phyloP scores from a whole-genome alignment of 106 monocot genomes.

The Apostasia ramifera region DNA sequence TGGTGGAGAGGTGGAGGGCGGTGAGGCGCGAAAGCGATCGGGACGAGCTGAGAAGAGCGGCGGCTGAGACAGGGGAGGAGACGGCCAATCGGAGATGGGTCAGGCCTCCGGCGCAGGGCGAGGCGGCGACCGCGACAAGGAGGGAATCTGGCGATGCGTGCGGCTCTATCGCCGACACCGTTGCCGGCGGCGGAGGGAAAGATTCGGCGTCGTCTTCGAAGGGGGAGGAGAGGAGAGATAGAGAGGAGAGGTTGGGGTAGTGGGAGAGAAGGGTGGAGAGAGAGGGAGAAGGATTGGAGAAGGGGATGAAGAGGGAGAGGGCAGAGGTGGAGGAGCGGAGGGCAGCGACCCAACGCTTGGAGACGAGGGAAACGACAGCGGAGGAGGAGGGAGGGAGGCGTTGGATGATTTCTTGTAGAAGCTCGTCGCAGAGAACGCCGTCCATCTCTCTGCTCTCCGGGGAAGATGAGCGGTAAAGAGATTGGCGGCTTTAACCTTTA shows the following conservation, averaged over 20 bases:
- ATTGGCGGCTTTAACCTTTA: too few relatives aligned
- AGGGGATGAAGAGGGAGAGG: conserved; percentile 39
- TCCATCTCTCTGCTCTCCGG: conserved; percentile 17
- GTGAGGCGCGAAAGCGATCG: conserved; percentile 19
- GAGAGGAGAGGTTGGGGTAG: conserved; percentile 3
- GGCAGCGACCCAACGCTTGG: conserved; percentile 46
- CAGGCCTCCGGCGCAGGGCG: conserved; percentile 18
- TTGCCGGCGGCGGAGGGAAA: neutral
- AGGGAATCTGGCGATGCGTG: conserved; percentile 12
- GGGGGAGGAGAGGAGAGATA: conserved; percentile 20
- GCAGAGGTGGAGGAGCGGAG: conserved; percentile 41
- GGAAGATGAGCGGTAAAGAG: too few relatives aligned
- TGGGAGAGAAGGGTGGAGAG: neutral
- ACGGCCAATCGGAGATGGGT: conserved; percentile 24
- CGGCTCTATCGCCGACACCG: neutral
- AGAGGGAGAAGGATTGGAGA: neutral
- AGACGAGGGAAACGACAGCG: conserved; percentile 55
- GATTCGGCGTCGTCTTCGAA: neutral
- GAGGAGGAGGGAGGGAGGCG: conserved; percentile 45
- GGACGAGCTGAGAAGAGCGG: conserved; percentile 12
- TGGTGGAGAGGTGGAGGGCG: conserved; percentile 24
- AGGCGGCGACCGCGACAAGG: conserved; percentile 16
- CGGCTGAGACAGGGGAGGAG: conserved; percentile 20
- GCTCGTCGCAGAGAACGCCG: conserved; percentile 52
- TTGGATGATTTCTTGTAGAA: conserved; percentile 49